Evolutionary conservation across 2,329 filamentous ascomycete species (phyloP), one percentile per base, ranked within the genome.

Genomic region (Sclerotinia trifoliorum): DNA sequence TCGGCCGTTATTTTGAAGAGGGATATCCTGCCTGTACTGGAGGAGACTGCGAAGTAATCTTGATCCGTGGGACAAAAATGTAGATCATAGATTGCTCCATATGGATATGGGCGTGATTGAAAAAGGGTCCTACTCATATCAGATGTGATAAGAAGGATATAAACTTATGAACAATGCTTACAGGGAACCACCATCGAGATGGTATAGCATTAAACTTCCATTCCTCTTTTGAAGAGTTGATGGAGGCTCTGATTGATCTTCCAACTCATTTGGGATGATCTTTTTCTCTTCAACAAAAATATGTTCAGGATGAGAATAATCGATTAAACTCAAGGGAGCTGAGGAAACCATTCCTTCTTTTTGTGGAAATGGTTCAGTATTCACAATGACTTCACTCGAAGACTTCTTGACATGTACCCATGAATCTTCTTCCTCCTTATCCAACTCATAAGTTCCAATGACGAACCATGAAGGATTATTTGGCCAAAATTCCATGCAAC

Each of bases 361-460:
- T 5, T 24, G 39, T 24, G 48, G 21, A 46, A 67, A 63, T 2
- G 49, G 17, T 10, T 62, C 51, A 24, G 26, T 61, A 26, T 67
- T 62, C 39, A 63, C 55, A 26, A 26, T 6, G 19, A 32, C 51
- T 35, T 54, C 39, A 32, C 35, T 51, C 42, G 57, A 54, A 54
- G 39, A 17, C 46, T 46, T 44, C 70, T 1, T 32, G 13, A 13
- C 21, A 10, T 44, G 74, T 65, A 55, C 79, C 52, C 60, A 24
- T n/a, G 44, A 42, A 42, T 57, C 29, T 13, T 65, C 66, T 8
- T 57, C 74, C 62, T 82, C 77, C 70, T 83, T 83, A 71, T 93
- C 82, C 39, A 97, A 83, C 71, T 90, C 86, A 79, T 97, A 97
- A 1, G 94, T 97, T 51, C 94, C 94, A 60, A 97, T 85, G 0